phyloP scores from a whole-genome alignment of 768 basidiomycete genomes.

The Rhodosporidiobolus sp. region DNA sequence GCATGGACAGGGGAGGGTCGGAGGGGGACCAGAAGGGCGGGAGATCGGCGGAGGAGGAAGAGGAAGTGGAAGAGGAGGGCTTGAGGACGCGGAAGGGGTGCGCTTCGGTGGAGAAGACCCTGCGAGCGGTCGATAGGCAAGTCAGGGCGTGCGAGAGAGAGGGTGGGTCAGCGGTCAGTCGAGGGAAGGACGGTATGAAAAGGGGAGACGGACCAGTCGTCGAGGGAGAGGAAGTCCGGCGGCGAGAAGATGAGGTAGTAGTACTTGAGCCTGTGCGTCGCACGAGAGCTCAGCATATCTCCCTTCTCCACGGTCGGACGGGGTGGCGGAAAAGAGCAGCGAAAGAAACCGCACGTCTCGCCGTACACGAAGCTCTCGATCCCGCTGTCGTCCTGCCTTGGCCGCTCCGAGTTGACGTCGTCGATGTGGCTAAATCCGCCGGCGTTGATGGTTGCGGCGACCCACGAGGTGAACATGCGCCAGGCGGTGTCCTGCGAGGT shows the following conservation, averaged over 20 bases:
- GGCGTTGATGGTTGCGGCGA: constrained; percentile 38
- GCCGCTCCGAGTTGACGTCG: constrained; percentile 45
- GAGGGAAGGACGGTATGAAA: too few species aligned
- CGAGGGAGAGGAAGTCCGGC: constrained; percentile 57
- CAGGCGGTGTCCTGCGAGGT: constrained; percentile 50
- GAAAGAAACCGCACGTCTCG: constrained; percentile 46
- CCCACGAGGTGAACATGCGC: constrained; percentile 48
- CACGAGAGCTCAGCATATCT: not conserved
- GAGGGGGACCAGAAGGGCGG: not conserved
- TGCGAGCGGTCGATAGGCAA: not conserved
- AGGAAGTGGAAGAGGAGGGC: not conserved
- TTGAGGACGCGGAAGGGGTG: constrained; percentile 64
- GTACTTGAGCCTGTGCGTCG: constrained; percentile 12
- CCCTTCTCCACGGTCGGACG: too few species aligned
- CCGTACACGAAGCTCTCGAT: constrained; percentile 50
- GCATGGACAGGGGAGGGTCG: not conserved
- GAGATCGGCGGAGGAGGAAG: not conserved
- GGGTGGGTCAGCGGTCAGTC: too few species aligned
- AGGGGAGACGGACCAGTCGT: constrained; percentile 45
- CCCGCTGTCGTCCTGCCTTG: constrained; percentile 36
- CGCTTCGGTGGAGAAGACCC: constrained; percentile 57
- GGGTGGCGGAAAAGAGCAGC: too few species aligned
- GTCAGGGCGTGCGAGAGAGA: not conserved
- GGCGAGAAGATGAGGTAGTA: constrained; percentile 60
- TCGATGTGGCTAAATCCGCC: constrained; percentile 48